Evolutionary conservation across 2,329 filamentous ascomycete genomes (phyloP), one percentile per base, ranked within the genome.

Genomic region (Microsporum canis): DNA sequence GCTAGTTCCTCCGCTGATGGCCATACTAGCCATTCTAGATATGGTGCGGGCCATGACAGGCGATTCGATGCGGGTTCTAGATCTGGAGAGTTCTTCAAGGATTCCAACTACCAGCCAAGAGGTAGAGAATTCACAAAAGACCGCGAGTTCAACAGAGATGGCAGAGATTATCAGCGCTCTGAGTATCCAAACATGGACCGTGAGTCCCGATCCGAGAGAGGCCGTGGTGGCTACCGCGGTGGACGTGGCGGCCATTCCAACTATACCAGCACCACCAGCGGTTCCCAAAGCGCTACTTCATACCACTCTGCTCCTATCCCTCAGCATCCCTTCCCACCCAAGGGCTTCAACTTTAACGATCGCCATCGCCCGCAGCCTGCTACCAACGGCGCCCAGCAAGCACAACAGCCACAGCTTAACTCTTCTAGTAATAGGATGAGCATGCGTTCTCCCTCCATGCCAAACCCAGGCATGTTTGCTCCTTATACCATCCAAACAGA

Each of bases 401-500:
- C 45, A 31, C 47, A n/a, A 51, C 47, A 51, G 27, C 41, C 14
- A 8, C 41, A 45, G n/a, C 67, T 63, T 63, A 66, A 76, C 68
- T 67, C 73, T 27, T 68, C 79, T 61, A 77, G 76, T 62, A 80
- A 78, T 65, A 77, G 83, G 58, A 77, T 79, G 66, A 77, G 77
- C 56, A 72, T 81, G 63, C 79, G 84, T 60, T 84, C 85, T 31
- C 84, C 86, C 64, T 86, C 84, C 1, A 80, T 86, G 66, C 55
- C 55, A 8, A 39, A 79, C 43, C 79, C 80, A 39, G 72, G 73
- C 34, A 75, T 79, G 64, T 86, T 82, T 69, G 71, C 66, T 31
- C 63, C 64, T 14, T 76, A 76, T 65, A 68, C 71, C 47, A 70
- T 71, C 63, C 72, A 73, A 23, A 67, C 68, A 5, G 82, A 80